These are phyloP conservation scores for Leucaena leucocephala DNA, from an alignment of 306 rosid species.

Conservation along the genomic window DNA sequence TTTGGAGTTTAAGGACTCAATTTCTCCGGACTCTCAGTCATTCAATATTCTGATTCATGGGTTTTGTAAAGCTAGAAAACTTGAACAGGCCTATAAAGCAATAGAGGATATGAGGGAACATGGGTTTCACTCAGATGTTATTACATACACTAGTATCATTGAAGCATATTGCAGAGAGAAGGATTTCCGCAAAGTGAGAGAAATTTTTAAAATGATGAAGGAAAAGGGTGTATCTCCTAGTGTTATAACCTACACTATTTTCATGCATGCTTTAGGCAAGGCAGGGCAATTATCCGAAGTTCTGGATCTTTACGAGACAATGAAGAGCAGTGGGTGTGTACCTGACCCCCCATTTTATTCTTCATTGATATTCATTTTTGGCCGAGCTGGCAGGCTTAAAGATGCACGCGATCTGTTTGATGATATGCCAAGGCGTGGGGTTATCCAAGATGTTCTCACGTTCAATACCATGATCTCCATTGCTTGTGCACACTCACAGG, in stretches of 20 bases:
- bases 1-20: conserved; percentile 54
- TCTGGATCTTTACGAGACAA: conserved; percentile 57
- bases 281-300: conserved; percentile 61
- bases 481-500: conserved; percentile 68
- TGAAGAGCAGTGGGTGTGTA: conserved; percentile 63
- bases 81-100: conserved; percentile 56
- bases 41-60: conserved; percentile 82
- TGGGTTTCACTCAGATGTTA: conserved; percentile 60
- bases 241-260: conserved; percentile 64
- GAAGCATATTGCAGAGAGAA: conserved; percentile 61
- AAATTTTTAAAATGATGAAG: conserved; percentile 64
- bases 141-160: conserved; percentile 61
- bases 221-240: conserved; percentile 56
- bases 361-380: conserved; percentile 64
- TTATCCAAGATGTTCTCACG: conserved; percentile 48
- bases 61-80: conserved; percentile 67
- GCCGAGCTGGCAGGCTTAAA: conserved; percentile 66
- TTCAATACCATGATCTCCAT: conserved; percentile 64
- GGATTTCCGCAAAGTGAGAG: conserved; percentile 66
- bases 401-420: conserved; percentile 72
- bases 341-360: conserved; percentile 61
- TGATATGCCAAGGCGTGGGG: conserved; percentile 75
- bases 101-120: conserved; percentile 73
- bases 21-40: conserved; percentile 46
- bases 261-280: conserved; percentile 65